phyloP scores from a whole-genome alignment of 106 monocot species.

The Agapanthus africanus region DNA sequence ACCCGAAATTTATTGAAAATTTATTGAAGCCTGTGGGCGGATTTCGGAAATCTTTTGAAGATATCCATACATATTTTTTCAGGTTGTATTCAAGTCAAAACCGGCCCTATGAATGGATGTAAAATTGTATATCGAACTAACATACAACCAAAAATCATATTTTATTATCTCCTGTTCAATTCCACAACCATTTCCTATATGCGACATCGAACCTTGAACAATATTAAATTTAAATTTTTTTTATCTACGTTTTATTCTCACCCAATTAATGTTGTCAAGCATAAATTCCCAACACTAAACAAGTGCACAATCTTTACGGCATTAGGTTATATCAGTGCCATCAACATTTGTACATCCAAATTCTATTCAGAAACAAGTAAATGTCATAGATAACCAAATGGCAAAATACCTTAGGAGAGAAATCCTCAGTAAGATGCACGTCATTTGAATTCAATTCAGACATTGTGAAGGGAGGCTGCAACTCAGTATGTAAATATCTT shows the following conservation, averaged over 20 bases:
- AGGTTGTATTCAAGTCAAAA: too few relatives aligned
- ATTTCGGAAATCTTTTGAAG: too few relatives aligned
- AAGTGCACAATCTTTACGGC: not conserved
- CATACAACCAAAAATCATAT: not conserved
- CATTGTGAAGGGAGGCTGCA: slow-evolving; percentile 78
- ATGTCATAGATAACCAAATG: not conserved
- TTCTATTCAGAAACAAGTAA: not conserved
- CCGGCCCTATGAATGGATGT: too few relatives aligned
- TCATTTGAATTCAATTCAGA: slow-evolving; percentile 69
- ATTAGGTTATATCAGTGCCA: not conserved
- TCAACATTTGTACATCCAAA: not conserved
- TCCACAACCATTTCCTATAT: not conserved
- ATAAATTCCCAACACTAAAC: not conserved
- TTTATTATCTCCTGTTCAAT: not conserved
- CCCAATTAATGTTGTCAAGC: not conserved
- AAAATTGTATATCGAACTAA: too few relatives aligned
- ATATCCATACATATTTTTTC: too few relatives aligned
- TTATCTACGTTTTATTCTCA: not conserved
- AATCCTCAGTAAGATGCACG: slow-evolving; percentile 92
- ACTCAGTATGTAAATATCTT: slow-evolving; percentile 72
- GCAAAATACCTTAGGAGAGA: slow-evolving; percentile 81
- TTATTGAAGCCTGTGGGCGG: too few relatives aligned
- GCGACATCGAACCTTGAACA: not conserved
- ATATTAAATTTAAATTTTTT: not conserved
- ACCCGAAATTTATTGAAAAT: too few relatives aligned